Base-by-base conservation (phyloP, 805 yeast genomes). In the Starmerella geochares region DNA sequence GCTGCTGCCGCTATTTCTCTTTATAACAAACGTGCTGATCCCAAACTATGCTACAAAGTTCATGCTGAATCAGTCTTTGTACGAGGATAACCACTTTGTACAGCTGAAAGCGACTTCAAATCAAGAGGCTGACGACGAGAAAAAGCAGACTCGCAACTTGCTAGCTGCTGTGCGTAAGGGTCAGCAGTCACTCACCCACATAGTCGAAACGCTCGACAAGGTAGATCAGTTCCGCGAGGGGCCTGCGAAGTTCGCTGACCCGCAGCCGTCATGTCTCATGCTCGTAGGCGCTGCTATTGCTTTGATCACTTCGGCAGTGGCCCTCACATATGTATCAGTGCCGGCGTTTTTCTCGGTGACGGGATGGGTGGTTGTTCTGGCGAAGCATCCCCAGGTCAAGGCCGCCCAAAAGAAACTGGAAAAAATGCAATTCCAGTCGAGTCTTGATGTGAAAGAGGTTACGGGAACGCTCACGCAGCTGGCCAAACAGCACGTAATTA, bases 231-330 rank as follows among this genome's bases (percentile, higher is more conserved):
- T 79, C 48, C 68, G 79, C 58, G 74, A 71, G 57, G 82, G 80
- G 11, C 72, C 81, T 4, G 83, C 83, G 25, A 82, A 82, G 9
- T 86, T 86, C 60, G 72, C 71, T 55, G 83, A 85, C 62, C 94
- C 85, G 57, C 70, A 76, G 41, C 64, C 71, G 23, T 76, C 92
- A 0, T 81, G 92, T 0, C 68, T 77, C 5, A 59, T 83, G n/a
- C 75, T 76, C 54, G 71, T 75, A 10, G 64, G 49, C 24, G 27
- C 54, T 14, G 52, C 73, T 0, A 63, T 76, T 3, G 76, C 73
- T 9, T 48, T 58, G 3, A 9, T 51, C 4, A 14, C 24, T 10
- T 35, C 49, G 5, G 54, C 52, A 0, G 68, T 54, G 73, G 80
- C 37, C 2, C 55, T 65, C 7, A 50, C 58, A 11, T 53, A 53